These are phyloP conservation scores for Halophytophthora batemanensis DNA, from an alignment of 352 stramenopile species.

Conservation along the genomic window DNA sequence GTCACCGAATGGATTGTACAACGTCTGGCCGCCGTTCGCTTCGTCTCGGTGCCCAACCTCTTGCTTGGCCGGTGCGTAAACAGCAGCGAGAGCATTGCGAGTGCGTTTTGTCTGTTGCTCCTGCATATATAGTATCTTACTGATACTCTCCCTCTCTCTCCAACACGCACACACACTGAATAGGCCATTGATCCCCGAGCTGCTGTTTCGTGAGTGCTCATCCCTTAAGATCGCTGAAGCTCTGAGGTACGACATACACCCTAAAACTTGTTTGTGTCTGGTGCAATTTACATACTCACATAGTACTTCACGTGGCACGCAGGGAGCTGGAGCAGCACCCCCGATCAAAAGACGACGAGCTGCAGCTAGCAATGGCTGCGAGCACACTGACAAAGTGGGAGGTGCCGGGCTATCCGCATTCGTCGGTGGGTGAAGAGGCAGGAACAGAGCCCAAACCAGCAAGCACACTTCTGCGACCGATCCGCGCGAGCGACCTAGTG, in stretches of 20 bases:
- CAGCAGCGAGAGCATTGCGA: neutral
- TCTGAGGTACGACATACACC: constrained; percentile 15
- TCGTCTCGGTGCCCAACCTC: constrained; percentile 76
- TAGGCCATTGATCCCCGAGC: constrained; percentile 54
- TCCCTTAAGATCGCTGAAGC: constrained; percentile 31
- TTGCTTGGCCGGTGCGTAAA: constrained; percentile 44
- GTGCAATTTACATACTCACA: neutral
- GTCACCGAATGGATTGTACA: constrained; percentile 57
- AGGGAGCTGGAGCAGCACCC: constrained; percentile 13
- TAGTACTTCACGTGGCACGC: constrained; percentile 1
- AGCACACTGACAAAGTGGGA: constrained; percentile 35
- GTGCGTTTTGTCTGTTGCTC: neutral
- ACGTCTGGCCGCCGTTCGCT: constrained; percentile 52
- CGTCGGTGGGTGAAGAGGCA: no score
- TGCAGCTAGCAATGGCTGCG: constrained; percentile 23
- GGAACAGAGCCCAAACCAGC: neutral
- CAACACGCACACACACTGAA: neutral
- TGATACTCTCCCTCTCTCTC: neutral
- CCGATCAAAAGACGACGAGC: constrained; percentile 2
- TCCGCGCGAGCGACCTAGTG: constrained; percentile 46
- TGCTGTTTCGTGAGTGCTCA: constrained; percentile 64
- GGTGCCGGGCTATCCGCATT: neutral
- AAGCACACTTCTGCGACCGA: constrained; percentile 5
- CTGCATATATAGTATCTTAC: neutral
- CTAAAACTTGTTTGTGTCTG: neutral